Percentiles rank a stretch among this genome's conserved stretches.
These are phyloP conservation scores for Candida ovalis DNA, from an alignment of 805 yeast species.

Conservation along the genomic window DNA sequence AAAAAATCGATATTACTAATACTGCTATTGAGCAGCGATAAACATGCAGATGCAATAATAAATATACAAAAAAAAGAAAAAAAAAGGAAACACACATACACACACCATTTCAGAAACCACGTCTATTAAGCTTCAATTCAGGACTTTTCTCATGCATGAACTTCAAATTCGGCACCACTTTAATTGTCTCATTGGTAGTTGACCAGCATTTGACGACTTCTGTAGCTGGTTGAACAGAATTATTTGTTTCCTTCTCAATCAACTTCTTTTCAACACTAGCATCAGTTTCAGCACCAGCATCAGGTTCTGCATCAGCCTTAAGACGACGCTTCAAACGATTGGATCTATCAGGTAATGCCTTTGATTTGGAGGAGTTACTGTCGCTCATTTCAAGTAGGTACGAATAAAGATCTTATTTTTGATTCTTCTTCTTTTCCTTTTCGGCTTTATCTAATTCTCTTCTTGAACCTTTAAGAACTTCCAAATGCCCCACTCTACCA, in stretches of 20 bases:
- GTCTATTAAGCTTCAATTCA: constrained; percentile 33
- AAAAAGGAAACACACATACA: neutral
- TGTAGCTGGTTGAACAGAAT: neutral
- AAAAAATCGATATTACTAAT: neutral
- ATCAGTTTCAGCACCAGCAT: too few species aligned
- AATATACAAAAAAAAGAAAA: neutral
- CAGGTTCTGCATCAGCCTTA: neutral
- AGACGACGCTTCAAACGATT: too few species aligned
- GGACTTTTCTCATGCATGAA: constrained; percentile 34
- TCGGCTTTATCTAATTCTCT: constrained; percentile 68
- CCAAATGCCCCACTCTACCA: constrained; percentile 90
- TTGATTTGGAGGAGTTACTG: too few species aligned
- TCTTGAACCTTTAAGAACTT: constrained; percentile 85
- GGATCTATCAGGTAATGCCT: too few species aligned
- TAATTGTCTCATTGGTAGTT: constrained; percentile 17
- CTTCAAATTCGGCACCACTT: constrained; percentile 25
- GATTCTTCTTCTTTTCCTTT: constrained; percentile 32
- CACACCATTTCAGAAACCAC: neutral
- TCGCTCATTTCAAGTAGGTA: too few species aligned
- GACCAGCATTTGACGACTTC: constrained; percentile 19
- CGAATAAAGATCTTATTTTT: too few species aligned
- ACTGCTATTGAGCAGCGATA: neutral
- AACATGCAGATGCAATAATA: neutral
- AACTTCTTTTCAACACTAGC: too few species aligned
- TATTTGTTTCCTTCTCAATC: neutral